A percentile compares a stretch with the other conserved stretches of the same genome.
Evolutionary conservation across 768 basidiomycete species (phyloP).

Genomic region (Podaxis sp.): DNA sequence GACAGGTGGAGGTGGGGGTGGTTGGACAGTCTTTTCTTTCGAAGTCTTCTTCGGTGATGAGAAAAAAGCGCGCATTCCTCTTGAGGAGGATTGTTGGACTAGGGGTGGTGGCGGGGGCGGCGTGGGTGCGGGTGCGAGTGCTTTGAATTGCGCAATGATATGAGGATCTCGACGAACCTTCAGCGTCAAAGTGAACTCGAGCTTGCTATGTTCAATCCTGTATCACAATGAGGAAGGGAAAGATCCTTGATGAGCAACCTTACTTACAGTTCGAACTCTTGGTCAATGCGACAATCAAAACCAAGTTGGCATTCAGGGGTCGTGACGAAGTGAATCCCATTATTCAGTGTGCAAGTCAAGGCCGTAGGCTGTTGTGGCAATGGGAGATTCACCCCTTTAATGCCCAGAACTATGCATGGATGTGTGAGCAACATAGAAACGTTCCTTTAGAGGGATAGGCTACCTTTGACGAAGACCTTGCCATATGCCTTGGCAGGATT

Average conservation of each 20-base stretch:
- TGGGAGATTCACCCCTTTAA: slow-evolving; percentile 72
- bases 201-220: slow-evolving; percentile 90
- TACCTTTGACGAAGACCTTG: slow-evolving; percentile 93
- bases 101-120: slow-evolving; percentile 27
- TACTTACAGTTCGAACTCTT: slow-evolving; percentile 87
- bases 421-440: background rate
- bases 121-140: slow-evolving; percentile 37
- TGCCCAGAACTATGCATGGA: slow-evolving; percentile 56
- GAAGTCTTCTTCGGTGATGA: slow-evolving; percentile 66
- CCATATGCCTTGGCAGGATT: slow-evolving; percentile 79
- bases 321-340: slow-evolving; percentile 93
- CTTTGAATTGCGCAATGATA: slow-evolving; percentile 73
- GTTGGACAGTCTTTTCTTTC: slow-evolving; percentile 41
- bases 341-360: slow-evolving; percentile 87
- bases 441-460: slow-evolving; percentile 11
- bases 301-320: slow-evolving; percentile 72
- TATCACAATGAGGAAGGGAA: background rate
- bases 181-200: slow-evolving; percentile 89
- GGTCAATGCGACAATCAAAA: slow-evolving; percentile 63
- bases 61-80: slow-evolving; percentile 74
- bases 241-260: background rate
- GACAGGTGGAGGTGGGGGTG: slow-evolving; percentile 32
- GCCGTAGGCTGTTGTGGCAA: slow-evolving; percentile 71
- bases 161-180: slow-evolving; percentile 87
- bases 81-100: slow-evolving; percentile 46